Evolutionary conservation across 2,329 filamentous ascomycete genomes (phyloP), one percentile per base, ranked within the genome.

Genomic region (Blastomyces silverae): DNA sequence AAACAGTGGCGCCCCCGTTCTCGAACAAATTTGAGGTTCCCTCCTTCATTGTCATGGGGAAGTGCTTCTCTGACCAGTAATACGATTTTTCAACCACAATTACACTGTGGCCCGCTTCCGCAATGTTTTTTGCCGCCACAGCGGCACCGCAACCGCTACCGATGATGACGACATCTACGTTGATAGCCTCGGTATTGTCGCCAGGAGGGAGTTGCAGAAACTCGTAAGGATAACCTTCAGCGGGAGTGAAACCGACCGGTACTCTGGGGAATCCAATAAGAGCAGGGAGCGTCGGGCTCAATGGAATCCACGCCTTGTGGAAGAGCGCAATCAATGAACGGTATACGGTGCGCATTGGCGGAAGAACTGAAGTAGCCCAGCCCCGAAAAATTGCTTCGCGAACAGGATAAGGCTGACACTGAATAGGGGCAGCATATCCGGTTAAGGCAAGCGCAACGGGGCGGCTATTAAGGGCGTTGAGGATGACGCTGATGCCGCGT

Each of bases 61-160:
- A 85, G 67, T 89, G 84, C 1, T 85, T 81, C 0, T 89, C 84
- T 0, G 87, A 79, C 78, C 89, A 93, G 73, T 94, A 85, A 73
- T 92, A 91, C 1, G 85, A 85, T 73, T 94, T 94, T 69, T 95
- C 91, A 2, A 91, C 87, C 0, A 97, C 90, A 3, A 96, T 75
- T 37, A 96, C 91, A 25, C 81, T 81, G 68, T 89, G 82, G 3
- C 89, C 90, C 0, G 88, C 89, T 75, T 92, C 87, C 11, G 92
- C 85, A 1, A 96, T 79, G 61, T 90, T 88, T 75, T 92, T 92
- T 31, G 92, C 92, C 46, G 84, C 85, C 0, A 96, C 91, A 11
- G 83, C 90, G 52, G 90, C 92, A 67, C 92, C 92, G 70, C 90
- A 95, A 37, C 92, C 92, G 48, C 90, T 94, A 2, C 92, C 92